phyloP scores from a whole-genome alignment of 2,329 filamentous ascomycete species.

The Colletotrichum phormii region DNA sequence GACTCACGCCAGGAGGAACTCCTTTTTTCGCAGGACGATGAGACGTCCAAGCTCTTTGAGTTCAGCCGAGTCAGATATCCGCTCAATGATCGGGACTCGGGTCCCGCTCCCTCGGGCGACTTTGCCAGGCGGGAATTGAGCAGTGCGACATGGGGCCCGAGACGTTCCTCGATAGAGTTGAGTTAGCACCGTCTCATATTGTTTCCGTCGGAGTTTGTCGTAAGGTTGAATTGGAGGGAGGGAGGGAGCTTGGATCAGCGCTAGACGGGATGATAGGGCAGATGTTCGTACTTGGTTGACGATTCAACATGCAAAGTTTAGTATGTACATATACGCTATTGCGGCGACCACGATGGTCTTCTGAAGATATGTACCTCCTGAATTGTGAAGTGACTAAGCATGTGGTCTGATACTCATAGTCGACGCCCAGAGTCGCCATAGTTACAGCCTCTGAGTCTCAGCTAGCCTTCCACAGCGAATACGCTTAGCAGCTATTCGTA shows the following conservation, averaged over 20 bases:
- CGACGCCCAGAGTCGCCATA: too few species aligned
- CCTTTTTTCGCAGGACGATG: slow-evolving; percentile 31
- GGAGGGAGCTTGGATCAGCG: not conserved
- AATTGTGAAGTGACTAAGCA: too few species aligned
- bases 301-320: too few species aligned
- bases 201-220: not conserved
- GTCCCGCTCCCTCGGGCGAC: slow-evolving; percentile 43
- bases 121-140: slow-evolving; percentile 43
- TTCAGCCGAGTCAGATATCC: slow-evolving; percentile 40
- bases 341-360: too few species aligned
- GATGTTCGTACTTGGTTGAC: too few species aligned
- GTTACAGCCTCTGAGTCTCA: too few species aligned
- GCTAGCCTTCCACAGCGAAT: too few species aligned
- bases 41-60: slow-evolving; percentile 39
- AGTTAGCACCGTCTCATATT: slow-evolving; percentile 14
- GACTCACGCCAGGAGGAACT: slow-evolving; percentile 40
- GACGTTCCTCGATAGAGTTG: slow-evolving; percentile 35
- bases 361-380: too few species aligned
- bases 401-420: too few species aligned
- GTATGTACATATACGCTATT: too few species aligned
- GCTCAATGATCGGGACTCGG: slow-evolving; percentile 39
- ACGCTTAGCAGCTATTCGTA: too few species aligned
- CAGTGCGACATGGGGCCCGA: slow-evolving; percentile 42
- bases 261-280: not conserved
- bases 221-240: not conserved